Base-by-base conservation (phyloP, 768 basidiomycete genomes). In the Cubamyces lactineus region DNA sequence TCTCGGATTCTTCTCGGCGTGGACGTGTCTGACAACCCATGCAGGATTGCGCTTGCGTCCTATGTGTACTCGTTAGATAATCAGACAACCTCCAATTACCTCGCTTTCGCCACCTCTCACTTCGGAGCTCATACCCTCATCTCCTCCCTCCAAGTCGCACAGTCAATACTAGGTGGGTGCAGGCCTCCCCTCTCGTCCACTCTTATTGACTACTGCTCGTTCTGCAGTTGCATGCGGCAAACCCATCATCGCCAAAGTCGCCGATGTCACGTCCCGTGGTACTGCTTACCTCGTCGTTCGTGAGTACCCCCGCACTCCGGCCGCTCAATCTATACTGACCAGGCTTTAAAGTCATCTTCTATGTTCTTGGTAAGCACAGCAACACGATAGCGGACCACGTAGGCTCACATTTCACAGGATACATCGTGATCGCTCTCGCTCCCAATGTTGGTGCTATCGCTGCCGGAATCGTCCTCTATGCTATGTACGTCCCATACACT, bases 51-150 rank as follows among this genome's bases (percentile, higher is more conserved):
- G 15, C 80, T 89, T 0, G 86, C 88, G 0, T 83, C 88, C 1
- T 92, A 90, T 71, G 86, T 91, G 59, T 92, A 91, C 72, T 89
- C 89, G 0, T 78, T 92, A 30, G 90, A 91, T 62, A 79, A 82
- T 21, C 80, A 83, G 17, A 91, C 89, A 7, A 91, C 89, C 1
- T 86, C 77, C 66, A 81, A 79, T 55, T 91, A 89, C 72, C 65
- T 69, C 51, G 62, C 67, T 42, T 68, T 68, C 43, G 70, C 70
- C 16, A 66, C 70, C 21, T 71, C 70, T n/a, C 38, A 69, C 45
- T 71, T 71, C 28, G 65, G 59, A 17, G 57, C 66, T 13, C 70
- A 71, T 59, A 64, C 59, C 42, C 59, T 71, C 30, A 67, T 71
- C 15, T 68, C 69, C 38, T 57, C 71, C 24, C 62, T 73, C 53